Evolutionary conservation across 768 basidiomycete species (phyloP), one percentile per base, ranked within the genome.

Genomic region (Russula dissimulans): DNA sequence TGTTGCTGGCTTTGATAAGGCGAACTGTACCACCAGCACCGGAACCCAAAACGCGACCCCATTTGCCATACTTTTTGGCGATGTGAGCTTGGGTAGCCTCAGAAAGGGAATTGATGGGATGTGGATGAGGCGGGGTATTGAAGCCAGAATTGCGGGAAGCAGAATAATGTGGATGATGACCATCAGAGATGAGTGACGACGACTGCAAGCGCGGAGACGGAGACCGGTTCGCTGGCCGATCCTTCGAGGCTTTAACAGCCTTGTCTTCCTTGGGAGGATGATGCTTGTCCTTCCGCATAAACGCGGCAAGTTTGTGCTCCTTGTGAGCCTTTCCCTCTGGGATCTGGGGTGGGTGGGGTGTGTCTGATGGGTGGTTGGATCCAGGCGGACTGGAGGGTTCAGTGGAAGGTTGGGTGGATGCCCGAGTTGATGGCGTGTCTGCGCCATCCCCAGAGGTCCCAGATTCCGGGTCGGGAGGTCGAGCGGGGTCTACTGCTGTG

Each of bases 11-110:
- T 75, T 94, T 95, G 75, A 99, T 95, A 65, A 99, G 82, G 32
- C 97, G 82, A 47, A 99, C 97, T 0, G 97, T 99, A 29, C 97
- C 97, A n/a, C 97, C 97, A 6, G 95, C 97, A 32, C 97, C 97
- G 32, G 87, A 90, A 31, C 97, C 97, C 9, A 99, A 83, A 17
- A 97, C 84, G 54, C 91, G 84, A 42, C 95, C 97, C 91, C 97
- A 97, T 71, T 99, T 99, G 65, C 97, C 97, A 67, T 99, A 99
- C 78, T 97, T 98, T 77, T 98, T 98, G n/a, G 88, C 77, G 59
- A 99, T 77, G 71, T 97, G 94, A 14, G 90, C 91, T 55, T 95
- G 86, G 3, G 90, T 91, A 5, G 88, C 90, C 51, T 86, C 84
- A 14, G 88, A 84, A 26, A 93, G 81, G 3, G 89, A 89, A 29